Evolutionary conservation across 805 yeast genomes (phyloP).

Genomic region (Teunomyces gatunensis): DNA sequence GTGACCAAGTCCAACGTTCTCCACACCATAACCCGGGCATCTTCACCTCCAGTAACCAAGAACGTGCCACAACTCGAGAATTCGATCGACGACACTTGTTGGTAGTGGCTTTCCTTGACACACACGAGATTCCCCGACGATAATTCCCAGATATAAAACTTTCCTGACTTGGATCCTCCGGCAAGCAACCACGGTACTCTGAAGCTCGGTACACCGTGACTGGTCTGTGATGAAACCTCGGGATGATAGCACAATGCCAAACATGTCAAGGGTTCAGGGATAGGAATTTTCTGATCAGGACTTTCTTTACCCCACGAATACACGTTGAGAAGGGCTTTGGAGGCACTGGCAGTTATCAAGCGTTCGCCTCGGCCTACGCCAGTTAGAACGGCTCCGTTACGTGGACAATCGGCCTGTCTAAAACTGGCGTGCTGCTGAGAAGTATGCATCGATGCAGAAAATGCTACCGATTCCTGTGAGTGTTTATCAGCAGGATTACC

Average conservation of each 20-base stretch:
- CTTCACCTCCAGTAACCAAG: slow-evolving; percentile 74
- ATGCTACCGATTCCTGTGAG: slow-evolving; percentile 41
- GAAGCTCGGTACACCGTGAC: slow-evolving; percentile 35
- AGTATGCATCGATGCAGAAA: slow-evolving; percentile 43
- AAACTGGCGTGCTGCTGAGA: slow-evolving; percentile 49
- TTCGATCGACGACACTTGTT: slow-evolving; percentile 57
- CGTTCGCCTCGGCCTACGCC: slow-evolving; percentile 49
- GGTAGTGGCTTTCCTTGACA: slow-evolving; percentile 84
- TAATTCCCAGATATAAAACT: slow-evolving; percentile 82
- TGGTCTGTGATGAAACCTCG: slow-evolving; percentile 19
- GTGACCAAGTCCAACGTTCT: slow-evolving; percentile 57
- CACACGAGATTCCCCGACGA: slow-evolving; percentile 69
- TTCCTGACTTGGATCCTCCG: slow-evolving; percentile 75
- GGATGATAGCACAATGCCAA: slow-evolving; percentile 44
- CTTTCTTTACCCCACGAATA: slow-evolving; percentile 71
- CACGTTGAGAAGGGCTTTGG: slow-evolving; percentile 71
- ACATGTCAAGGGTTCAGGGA: slow-evolving; percentile 75
- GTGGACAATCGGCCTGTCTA: slow-evolving; percentile 50
- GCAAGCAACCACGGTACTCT: slow-evolving; percentile 63
- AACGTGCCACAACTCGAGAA: slow-evolving; percentile 62
- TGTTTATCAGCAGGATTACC: slow-evolving; percentile 45
- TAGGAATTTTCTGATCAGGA: slow-evolving; percentile 74
- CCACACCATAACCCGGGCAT: slow-evolving; percentile 79
- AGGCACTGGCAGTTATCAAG: slow-evolving; percentile 62
- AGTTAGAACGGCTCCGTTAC: slow-evolving; percentile 46